A percentile compares a stretch with the other conserved stretches of the same genome.
Evolutionary conservation across 306 rosid species (phyloP).

Genomic region (Pterocarpus santalinus): DNA sequence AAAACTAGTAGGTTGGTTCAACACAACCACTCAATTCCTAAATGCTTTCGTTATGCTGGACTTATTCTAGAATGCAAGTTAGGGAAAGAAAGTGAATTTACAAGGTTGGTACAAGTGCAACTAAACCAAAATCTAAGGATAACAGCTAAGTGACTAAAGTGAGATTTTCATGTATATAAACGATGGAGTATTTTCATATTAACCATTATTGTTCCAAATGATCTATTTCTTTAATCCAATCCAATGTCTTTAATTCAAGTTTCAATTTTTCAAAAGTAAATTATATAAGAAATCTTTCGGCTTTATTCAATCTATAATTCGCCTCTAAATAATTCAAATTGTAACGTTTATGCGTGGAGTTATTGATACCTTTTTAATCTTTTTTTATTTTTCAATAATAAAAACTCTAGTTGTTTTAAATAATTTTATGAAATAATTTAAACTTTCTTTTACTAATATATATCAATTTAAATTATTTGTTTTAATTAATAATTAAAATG

Average conservation of each 20-base stretch:
- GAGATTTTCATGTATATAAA: too few species aligned
- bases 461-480: too few species aligned
- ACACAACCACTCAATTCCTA: conserved; percentile 21
- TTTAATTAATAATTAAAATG: too few species aligned
- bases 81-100: conserved; percentile 22
- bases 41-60: conserved; percentile 15
- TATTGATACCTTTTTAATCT: too few species aligned
- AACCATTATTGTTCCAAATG: too few species aligned
- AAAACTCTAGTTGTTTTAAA: too few species aligned
- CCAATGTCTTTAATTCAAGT: not conserved
- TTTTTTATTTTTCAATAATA: too few species aligned
- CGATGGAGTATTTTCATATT: too few species aligned
- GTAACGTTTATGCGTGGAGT: not conserved
- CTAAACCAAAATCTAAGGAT: conserved; percentile 51
- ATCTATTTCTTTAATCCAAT: not conserved
- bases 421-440: too few species aligned
- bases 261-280: not conserved
- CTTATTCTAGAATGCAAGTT: not conserved
- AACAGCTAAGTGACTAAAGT: not conserved
- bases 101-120: conserved; percentile 55
- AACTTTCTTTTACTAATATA: too few species aligned
- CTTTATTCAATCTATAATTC: not conserved
- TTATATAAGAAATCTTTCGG: conserved; percentile 9
- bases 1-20: not conserved
- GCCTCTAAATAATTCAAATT: not conserved